phyloP scores from a whole-genome alignment of 148 eudicot genomes.

The Persicaria tinctoria region DNA sequence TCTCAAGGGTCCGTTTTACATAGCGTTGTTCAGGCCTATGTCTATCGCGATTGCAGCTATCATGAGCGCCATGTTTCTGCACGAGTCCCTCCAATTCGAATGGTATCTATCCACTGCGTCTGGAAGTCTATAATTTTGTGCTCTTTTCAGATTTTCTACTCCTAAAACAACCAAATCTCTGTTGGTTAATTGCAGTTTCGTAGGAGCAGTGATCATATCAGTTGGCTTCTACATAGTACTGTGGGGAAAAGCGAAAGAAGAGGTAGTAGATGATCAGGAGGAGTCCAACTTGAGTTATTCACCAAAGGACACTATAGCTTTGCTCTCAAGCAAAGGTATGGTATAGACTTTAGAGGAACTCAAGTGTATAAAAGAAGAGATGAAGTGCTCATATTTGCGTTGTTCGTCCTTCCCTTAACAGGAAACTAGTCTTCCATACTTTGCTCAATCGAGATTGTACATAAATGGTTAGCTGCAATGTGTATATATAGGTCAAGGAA shows the following conservation, averaged over 20 bases:
- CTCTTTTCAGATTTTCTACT: not conserved
- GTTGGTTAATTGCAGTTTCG: not conserved
- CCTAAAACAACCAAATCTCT: not conserved
- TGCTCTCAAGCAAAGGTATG: constrained; percentile 7
- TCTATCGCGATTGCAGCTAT: constrained; percentile 13
- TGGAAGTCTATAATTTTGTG: not conserved
- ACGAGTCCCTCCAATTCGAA: not conserved
- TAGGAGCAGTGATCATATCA: constrained; percentile 12
- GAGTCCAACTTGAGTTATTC: not conserved
- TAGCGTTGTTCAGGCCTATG: constrained; percentile 13
- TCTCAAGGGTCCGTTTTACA: constrained; percentile 10
- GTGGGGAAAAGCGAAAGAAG: constrained; percentile 13
- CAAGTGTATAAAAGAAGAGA: not conserved
- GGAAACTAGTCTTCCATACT: not conserved
- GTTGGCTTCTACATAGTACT: constrained; percentile 8
- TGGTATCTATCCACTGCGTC: not conserved
- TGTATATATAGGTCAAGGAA: not conserved
- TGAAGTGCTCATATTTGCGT: not conserved
- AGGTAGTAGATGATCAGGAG: constrained; percentile 3
- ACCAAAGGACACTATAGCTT: constrained; percentile 4
- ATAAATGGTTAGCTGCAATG: not conserved
- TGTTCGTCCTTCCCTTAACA: not conserved
- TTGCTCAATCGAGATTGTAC: not conserved
- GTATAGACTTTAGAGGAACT: not conserved
- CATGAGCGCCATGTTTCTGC: constrained; percentile 9